A percentile compares a stretch with the other conserved stretches of the same genome.
Conservation (phyloP, 768 basidiomycete genomes). For the Coprinopsis sp. region DNA sequence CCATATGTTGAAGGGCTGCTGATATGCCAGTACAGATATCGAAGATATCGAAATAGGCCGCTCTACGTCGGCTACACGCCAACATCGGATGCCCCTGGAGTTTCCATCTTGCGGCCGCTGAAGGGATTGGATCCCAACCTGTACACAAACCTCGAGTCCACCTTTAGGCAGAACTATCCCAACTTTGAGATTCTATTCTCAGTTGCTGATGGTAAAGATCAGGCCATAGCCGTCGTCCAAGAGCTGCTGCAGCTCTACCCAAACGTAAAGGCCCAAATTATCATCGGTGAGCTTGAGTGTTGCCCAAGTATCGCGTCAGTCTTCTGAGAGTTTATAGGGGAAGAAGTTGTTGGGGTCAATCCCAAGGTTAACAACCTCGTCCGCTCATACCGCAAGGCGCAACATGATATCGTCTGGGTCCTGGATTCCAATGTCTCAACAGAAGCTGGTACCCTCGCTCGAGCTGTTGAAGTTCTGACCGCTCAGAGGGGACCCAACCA, state of each 20-base stretch:
- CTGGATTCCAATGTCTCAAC: slow-evolving; percentile 92
- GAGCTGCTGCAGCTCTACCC: slow-evolving; percentile 80
- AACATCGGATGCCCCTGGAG: slow-evolving; percentile 62
- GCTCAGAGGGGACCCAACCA: slow-evolving; percentile 28
- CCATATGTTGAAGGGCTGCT: neutral
- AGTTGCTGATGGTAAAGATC: slow-evolving; percentile 84
- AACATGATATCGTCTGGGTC: slow-evolving; percentile 91
- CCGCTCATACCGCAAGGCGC: slow-evolving; percentile 73
- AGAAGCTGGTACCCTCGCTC: slow-evolving; percentile 71
- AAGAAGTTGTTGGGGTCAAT: slow-evolving; percentile 83
- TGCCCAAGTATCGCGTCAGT: neutral
- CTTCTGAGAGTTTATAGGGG: slow-evolving; percentile 44
- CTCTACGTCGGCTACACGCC: slow-evolving; percentile 51
- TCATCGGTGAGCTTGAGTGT: slow-evolving; percentile 58
- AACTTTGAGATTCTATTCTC: slow-evolving; percentile 90
- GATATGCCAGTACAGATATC: slow-evolving; percentile 45
- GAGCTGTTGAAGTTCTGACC: slow-evolving; percentile 75
- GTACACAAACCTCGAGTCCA: slow-evolving; percentile 93
- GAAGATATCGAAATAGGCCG: slow-evolving; percentile 66
- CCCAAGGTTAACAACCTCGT: slow-evolving; percentile 98
- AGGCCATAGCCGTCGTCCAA: slow-evolving; percentile 78
- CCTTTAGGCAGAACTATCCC: slow-evolving; percentile 87
- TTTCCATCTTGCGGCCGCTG: slow-evolving; percentile 90
- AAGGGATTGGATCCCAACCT: slow-evolving; percentile 95
- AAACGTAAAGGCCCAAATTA: slow-evolving; percentile 60